These are phyloP conservation scores for Hypoxylon intermedium DNA, from an alignment of 495 filamentous ascomycete genomes.

Conservation along the genomic window DNA sequence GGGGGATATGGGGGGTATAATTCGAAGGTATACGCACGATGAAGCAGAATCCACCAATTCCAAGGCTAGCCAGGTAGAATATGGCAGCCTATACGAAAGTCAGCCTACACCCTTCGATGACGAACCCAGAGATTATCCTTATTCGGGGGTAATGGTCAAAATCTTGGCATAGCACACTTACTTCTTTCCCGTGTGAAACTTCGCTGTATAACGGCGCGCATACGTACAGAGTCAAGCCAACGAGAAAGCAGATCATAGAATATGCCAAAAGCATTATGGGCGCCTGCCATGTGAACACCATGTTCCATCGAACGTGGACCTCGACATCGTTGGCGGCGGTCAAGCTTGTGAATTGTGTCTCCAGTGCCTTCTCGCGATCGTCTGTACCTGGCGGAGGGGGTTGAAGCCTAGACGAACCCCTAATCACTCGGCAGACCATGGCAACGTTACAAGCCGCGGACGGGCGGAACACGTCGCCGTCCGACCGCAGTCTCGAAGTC, in stretches of 20 bases:
- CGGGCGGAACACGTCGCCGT: neutral
- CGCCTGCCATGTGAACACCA: constrained; percentile 47
- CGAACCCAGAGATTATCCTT: neutral
- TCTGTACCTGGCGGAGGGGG: neutral
- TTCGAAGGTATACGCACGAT: constrained; percentile 10
- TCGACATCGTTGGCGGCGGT: neutral
- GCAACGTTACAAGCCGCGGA: neutral
- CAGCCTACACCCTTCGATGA: neutral
- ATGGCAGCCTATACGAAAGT: constrained; percentile 29
- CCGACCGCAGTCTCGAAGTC: too few relatives aligned
- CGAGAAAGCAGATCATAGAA: constrained; percentile 35
- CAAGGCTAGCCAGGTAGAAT: constrained; percentile 32
- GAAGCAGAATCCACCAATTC: constrained; percentile 29
- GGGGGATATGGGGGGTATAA: neutral
- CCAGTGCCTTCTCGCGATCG: constrained; percentile 3
- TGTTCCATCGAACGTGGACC: constrained; percentile 25
- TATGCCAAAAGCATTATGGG: constrained; percentile 44
- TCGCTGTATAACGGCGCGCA: constrained; percentile 36
- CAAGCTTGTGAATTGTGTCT: too few relatives aligned
- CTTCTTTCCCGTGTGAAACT: constrained; percentile 6
- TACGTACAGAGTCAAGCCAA: constrained; percentile 40
- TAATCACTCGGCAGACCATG: constrained; percentile 9
- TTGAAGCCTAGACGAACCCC: neutral
- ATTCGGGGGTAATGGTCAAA: neutral
- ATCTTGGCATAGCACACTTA: neutral